These are phyloP conservation scores for Bruguiera hainesii DNA, from an alignment of 441 rosid genomes.

Conservation along the genomic window DNA sequence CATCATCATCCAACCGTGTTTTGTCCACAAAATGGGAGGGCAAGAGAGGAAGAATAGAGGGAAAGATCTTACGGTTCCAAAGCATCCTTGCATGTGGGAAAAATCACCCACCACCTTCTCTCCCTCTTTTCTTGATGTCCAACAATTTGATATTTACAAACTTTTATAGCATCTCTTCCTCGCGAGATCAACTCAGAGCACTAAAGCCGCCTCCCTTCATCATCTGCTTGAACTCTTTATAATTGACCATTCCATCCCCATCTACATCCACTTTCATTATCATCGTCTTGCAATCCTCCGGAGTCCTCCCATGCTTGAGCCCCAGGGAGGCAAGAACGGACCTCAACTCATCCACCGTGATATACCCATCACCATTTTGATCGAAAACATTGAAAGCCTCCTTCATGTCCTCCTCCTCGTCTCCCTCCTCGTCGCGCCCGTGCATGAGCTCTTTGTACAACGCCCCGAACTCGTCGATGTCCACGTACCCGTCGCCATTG, in stretches of 20 bases:
- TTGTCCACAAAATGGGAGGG: too few relatives aligned
- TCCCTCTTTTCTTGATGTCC: too few relatives aligned
- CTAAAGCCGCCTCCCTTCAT: slow-evolving; percentile 67
- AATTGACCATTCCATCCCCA: slow-evolving; percentile 84
- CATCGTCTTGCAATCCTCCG: slow-evolving; percentile 70
- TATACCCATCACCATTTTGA: slow-evolving; percentile 79
- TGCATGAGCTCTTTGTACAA: slow-evolving; percentile 54
- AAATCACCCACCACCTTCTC: too few relatives aligned
- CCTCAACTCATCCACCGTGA: slow-evolving; percentile 68
- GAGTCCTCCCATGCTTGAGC: slow-evolving; percentile 63
- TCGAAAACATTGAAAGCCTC: slow-evolving; percentile 88
- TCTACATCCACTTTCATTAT: slow-evolving; percentile 76
- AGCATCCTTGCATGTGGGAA: too few relatives aligned
- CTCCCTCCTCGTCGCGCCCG: slow-evolving; percentile 58
- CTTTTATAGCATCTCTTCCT: too few relatives aligned
- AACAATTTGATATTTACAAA: too few relatives aligned
- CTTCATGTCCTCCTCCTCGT: slow-evolving; percentile 67
- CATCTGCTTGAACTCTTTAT: slow-evolving; percentile 71
- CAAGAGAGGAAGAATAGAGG: too few relatives aligned
- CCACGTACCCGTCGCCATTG: slow-evolving; percentile 68
- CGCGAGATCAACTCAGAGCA: slow-evolving; percentile 25
- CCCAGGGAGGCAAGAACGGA: slow-evolving; percentile 70
- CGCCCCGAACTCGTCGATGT: slow-evolving; percentile 65
- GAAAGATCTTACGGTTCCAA: too few relatives aligned
- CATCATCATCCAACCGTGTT: too few relatives aligned